Conservation (phyloP, 352 stramenopile species). For the Phytophthora brassicae region DNA sequence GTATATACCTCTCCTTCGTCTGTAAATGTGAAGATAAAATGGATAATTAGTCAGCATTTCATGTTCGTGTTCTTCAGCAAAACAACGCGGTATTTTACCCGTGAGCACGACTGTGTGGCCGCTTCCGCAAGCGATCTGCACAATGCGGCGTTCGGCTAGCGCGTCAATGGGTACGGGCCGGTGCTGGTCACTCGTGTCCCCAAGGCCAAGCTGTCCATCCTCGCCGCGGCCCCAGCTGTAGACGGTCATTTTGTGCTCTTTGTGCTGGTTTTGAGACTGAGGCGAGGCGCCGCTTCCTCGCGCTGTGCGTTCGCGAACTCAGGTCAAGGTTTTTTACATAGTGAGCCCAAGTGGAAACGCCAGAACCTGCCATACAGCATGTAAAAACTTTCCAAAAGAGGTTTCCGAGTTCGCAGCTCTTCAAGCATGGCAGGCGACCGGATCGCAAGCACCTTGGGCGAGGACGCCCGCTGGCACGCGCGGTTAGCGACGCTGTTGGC, state of each 20-base stretch:
- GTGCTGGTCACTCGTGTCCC: slow-evolving; percentile 89
- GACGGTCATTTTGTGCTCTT: slow-evolving; percentile 43
- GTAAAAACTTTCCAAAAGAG: not conserved
- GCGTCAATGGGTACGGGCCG: slow-evolving; percentile 80
- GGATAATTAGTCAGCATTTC: too few relatives aligned
- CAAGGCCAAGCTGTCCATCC: slow-evolving; percentile 84
- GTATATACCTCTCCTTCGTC: slow-evolving; percentile 89
- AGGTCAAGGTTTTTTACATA: slow-evolving; percentile 7
- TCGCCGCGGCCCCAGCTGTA: slow-evolving; percentile 90
- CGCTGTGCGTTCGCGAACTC: slow-evolving; percentile 15
- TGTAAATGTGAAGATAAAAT: not conserved
- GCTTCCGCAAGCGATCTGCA: slow-evolving; percentile 88
- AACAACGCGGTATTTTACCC: slow-evolving; percentile 24
- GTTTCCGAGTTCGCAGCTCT: slow-evolving; percentile 1
- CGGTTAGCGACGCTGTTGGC: slow-evolving; percentile 35
- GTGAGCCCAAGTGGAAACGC: slow-evolving; percentile 6
- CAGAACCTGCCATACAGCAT: not conserved
- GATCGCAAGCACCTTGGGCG: slow-evolving; percentile 8
- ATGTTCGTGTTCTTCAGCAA: too few relatives aligned
- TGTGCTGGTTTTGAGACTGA: slow-evolving; percentile 12
- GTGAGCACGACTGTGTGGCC: slow-evolving; percentile 90
- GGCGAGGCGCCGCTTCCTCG: slow-evolving; percentile 16
- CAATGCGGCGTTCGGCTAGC: slow-evolving; percentile 77
- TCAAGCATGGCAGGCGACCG: slow-evolving; percentile 17
- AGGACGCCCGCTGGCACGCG: slow-evolving; percentile 32